Conservation (phyloP, 176 grass and related monocot species). For the Cenchrus americanus region DNA sequence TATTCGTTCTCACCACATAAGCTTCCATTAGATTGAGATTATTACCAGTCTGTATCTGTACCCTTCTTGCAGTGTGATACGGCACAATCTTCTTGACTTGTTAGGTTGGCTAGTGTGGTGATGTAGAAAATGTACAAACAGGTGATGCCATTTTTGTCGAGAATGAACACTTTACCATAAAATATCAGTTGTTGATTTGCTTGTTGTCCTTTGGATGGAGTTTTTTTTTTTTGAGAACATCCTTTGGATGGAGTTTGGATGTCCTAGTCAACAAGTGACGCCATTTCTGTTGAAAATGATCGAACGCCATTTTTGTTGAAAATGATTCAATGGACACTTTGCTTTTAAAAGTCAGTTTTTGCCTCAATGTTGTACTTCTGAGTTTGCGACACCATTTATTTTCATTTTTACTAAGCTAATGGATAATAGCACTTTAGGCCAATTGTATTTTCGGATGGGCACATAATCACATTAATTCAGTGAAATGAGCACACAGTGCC, state of each 20-base stretch:
- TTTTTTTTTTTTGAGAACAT: too few relatives aligned
- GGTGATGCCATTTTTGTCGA: slow-evolving; percentile 6
- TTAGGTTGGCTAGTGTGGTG: background rate
- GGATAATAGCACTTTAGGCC: background rate
- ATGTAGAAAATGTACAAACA: slow-evolving; percentile 56
- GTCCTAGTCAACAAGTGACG: background rate
- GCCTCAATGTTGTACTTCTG: background rate
- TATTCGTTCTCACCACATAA: slow-evolving; percentile 32
- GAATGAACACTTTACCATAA: background rate
- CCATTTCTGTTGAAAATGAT: slow-evolving; percentile 12
- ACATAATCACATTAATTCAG: background rate
- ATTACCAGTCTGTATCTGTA: slow-evolving; percentile 34
- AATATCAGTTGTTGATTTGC: background rate
- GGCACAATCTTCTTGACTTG: slow-evolving; percentile 34
- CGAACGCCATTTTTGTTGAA: slow-evolving; percentile 5
- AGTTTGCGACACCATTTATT: background rate
- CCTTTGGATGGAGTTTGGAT: background rate
- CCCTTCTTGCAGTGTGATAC: slow-evolving; percentile 6
- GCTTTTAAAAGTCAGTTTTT: too few relatives aligned
- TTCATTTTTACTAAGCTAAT: background rate
- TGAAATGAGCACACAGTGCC: too few relatives aligned
- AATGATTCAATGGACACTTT: background rate
- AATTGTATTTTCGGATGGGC: background rate
- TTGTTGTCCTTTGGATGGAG: background rate
- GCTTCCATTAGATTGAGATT: slow-evolving; percentile 36